Base-by-base conservation (phyloP, 345 rosid genomes). In the Dipteronia dyeriana region DNA sequence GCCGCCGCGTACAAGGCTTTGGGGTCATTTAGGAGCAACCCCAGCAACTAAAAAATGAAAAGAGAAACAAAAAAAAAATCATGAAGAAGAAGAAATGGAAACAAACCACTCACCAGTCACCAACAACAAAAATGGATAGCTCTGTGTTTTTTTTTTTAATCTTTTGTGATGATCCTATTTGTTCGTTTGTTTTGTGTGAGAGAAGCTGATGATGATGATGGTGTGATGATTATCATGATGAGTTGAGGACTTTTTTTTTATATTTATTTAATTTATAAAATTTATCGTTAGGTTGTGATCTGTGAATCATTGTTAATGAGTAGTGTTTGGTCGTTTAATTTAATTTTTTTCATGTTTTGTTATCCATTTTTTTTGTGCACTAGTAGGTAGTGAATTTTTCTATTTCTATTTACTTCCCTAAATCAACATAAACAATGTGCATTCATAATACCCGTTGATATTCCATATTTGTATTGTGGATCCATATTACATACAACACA, bases 11-110 rank as follows among this genome's bases (percentile, higher is more conserved):
- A 88, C 78, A 88, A 90, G 60, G 89, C 91, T 29, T 79, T 90
- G 82, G 90, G 91, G 76, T 90, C 91, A 74, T 90, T 88, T 89
- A 88, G 90, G 75, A 88, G 91, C 85, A 84, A 88, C 79, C 85
- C 87, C 17, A 65, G 84, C 82, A 88, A 88, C 84, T 88, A 79
- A 74, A n/a, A 20, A 56, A 19, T 20, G 6, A 13, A 49, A 41
- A 29, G 8, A 34, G 29, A 47, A 9, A 49, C 6, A 6, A 19
- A 53, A 64, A 53, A 64, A 20, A 20, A 54, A 65, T 60, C 51
- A 29, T 34, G 9, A 49, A 26, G 62, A 34, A 34, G 38, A 34
- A 34, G 7, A 71, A 29, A 41, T 1, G 9, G 10, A 2, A 31
- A 23, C 65, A 53, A 14, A 57, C 54, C 66, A 13, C 45, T 9